Evolutionary conservation across 1,139 yeast genomes (phyloP).

Genomic region (Suhomyces taliae): DNA sequence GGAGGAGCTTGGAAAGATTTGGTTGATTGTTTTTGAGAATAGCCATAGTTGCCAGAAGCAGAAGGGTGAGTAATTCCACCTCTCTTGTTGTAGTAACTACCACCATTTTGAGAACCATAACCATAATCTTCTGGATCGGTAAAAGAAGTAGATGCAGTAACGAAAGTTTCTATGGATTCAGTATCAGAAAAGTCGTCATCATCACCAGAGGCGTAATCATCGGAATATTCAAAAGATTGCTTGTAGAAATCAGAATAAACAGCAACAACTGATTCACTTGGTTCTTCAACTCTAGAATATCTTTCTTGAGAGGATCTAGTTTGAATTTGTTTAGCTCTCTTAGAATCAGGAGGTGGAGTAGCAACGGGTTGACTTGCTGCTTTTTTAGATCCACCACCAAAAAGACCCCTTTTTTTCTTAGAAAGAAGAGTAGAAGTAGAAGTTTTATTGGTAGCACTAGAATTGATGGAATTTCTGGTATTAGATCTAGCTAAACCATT

Average conservation of each 20-base stretch:
- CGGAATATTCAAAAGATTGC: constrained; percentile 24
- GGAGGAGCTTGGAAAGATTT: neutral
- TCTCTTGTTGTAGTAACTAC: constrained; percentile 9
- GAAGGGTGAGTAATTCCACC: constrained; percentile 9
- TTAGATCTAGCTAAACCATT: constrained; percentile 28
- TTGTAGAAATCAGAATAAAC: constrained; percentile 27
- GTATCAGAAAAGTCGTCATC: constrained; percentile 23
- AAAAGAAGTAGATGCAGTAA: constrained; percentile 38
- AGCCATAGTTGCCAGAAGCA: neutral
- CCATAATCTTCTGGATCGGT: constrained; percentile 18
- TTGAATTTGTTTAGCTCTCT: constrained; percentile 33
- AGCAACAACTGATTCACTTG: constrained; percentile 24
- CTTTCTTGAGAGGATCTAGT: constrained; percentile 31
- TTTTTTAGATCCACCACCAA: constrained; percentile 14
- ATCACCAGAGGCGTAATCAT: constrained; percentile 20
- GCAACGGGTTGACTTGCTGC: constrained; percentile 7
- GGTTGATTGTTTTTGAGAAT: constrained; percentile 2
- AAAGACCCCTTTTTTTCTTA: constrained; percentile 14
- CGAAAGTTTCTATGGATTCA: constrained; percentile 35
- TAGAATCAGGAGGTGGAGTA: constrained; percentile 18
- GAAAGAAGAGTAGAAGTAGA: constrained; percentile 14
- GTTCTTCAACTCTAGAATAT: constrained; percentile 26
- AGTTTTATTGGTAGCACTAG: constrained; percentile 29
- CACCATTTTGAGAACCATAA: constrained; percentile 6
- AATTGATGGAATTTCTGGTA: constrained; percentile 29